Evolutionary conservation across 306 rosid genomes (phyloP).

Genomic region (Rosa persica): DNA sequence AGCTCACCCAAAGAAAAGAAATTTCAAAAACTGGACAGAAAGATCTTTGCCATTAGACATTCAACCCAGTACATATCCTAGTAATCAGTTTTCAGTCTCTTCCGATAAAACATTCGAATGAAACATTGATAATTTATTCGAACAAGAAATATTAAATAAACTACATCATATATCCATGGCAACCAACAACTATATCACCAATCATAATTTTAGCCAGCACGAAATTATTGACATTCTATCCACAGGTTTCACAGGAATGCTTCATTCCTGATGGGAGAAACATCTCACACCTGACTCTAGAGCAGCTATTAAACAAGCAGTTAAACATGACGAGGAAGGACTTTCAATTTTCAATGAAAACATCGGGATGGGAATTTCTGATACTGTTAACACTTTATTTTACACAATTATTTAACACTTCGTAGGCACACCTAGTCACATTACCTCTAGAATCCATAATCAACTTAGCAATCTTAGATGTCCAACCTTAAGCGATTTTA

Average conservation of each 20-base stretch:
- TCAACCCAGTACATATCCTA: too few species aligned
- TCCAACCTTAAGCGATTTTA: not conserved
- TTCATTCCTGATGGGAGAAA: not conserved
- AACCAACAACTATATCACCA: not conserved
- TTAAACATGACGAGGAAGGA: not conserved
- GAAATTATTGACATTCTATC: not conserved
- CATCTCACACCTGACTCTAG: too few species aligned
- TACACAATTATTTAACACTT: too few species aligned
- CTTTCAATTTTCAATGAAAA: not conserved
- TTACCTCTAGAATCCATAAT: not conserved
- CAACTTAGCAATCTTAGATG: not conserved
- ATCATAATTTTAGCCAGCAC: not conserved
- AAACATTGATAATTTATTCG: too few species aligned
- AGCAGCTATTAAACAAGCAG: not conserved
- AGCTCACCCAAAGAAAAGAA: too few species aligned
- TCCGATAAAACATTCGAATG: too few species aligned
- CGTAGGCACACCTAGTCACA: not conserved
- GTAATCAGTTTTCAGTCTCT: too few species aligned
- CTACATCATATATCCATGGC: not conserved
- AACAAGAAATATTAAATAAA: not conserved
- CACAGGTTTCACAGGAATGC: too few species aligned
- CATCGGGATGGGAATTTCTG: not conserved
- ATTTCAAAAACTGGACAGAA: too few species aligned
- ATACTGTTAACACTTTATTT: not conserved
- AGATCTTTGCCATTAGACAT: too few species aligned